Evolutionary conservation across 192 early-diverging fungal genomes (phyloP), one percentile per base, ranked within the genome.

Genomic region (Backusella sp.): DNA sequence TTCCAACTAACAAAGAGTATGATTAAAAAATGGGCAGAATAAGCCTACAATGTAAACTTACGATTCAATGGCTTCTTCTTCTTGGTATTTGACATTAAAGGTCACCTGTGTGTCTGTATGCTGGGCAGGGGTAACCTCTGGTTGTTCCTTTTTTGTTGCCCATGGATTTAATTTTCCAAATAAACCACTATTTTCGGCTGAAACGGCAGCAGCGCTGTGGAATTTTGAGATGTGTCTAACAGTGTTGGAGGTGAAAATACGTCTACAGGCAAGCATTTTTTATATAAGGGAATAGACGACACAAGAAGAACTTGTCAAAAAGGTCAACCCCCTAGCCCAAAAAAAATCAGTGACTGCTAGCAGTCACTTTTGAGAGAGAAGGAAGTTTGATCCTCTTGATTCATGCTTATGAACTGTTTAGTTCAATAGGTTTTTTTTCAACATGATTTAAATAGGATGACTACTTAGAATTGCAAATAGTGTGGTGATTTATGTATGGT

Each of bases 1-100:
- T 80, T 79, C 78, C 78, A 79, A 12, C 74, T 79, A 67, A 41
- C n/a, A 19, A 53, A 23, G n/a, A 75, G 36, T 23, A 74, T 26
- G n/a, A 21, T n/a, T 28, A 65, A 3, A 28, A 7, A n/a, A n/a
- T n/a, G 6, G 23, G 39, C 44, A 44, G 34, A 26, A 76, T 3
- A 32, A 32, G 32, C 32, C 32, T 32, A 32, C 32, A 32, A 3
- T 3, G 3, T 3, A 32, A 32, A 32, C 49, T 35, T 67, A 77
- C 70, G 76, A 67, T 11, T n/a, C 59, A 30, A 73, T 23, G n/a
- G 44, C 8, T 34, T 65, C 32, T 17, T 79, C 73, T 44, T 79
- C 77, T 26, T 72, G 34, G 28, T 70, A 79, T 34, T 69, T 70
- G 11, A 79, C 77, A 35, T 79, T 67, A 59, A 79, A 79, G 11